A percentile compares a stretch with the other conserved stretches of the same genome.
phyloP scores from a whole-genome alignment of 495 filamentous ascomycete genomes.

The Glutinoglossum americanum region DNA sequence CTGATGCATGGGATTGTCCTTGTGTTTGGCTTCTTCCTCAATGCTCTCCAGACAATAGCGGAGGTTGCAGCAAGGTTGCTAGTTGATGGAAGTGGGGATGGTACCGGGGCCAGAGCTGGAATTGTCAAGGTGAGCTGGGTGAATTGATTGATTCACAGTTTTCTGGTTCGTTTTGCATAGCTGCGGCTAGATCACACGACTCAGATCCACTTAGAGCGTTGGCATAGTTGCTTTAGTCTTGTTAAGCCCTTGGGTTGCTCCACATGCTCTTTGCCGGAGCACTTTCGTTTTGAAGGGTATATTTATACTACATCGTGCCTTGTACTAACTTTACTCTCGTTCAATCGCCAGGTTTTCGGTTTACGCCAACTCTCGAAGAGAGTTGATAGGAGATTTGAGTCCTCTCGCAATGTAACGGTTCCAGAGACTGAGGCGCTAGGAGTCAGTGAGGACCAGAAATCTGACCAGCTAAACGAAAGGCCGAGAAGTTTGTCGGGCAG shows the following conservation, averaged over 20 bases:
- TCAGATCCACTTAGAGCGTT: not conserved
- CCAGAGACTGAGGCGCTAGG: not conserved
- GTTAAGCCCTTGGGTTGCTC: too few species aligned
- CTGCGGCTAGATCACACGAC: not conserved
- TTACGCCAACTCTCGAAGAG: constrained; percentile 79
- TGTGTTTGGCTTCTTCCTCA: constrained; percentile 84
- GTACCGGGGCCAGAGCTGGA: constrained; percentile 59
- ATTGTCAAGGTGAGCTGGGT: constrained; percentile 40
- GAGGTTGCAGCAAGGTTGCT: constrained; percentile 64
- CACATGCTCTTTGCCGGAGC: too few species aligned
- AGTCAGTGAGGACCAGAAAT: constrained; percentile 20
- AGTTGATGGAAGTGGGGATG: constrained; percentile 59
- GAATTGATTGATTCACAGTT: too few species aligned
- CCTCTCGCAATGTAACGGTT: constrained; percentile 44
- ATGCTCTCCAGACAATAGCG: constrained; percentile 70
- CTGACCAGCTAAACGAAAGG: constrained; percentile 38
- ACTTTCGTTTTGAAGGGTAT: not conserved
- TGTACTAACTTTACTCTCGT: not conserved
- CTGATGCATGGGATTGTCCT: constrained; percentile 69
- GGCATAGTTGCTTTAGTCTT: too few species aligned
- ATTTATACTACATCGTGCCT: too few species aligned
- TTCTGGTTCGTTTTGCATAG: not conserved
- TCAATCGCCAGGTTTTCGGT: constrained; percentile 46
- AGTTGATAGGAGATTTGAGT: constrained; percentile 33
- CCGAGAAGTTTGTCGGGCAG: constrained; percentile 69